These are phyloP conservation scores for Agaricales sp. DNA, from an alignment of 1,284 basidiomycete genomes.

Conservation along the genomic window DNA sequence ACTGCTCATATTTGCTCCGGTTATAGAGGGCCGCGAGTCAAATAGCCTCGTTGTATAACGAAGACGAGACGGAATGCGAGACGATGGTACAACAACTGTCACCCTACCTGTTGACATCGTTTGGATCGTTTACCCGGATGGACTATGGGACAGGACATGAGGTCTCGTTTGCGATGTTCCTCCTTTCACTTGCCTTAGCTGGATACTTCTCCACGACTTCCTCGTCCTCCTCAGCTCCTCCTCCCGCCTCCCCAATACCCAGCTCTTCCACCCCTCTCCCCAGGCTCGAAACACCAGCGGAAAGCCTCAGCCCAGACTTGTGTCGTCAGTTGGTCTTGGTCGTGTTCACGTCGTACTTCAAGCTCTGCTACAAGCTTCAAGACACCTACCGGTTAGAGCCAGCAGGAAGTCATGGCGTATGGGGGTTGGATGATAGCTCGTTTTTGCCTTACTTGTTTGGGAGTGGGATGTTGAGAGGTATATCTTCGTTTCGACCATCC, in stretches of 20 bases:
- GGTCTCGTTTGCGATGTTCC: constrained; percentile 75
- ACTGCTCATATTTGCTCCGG: constrained; percentile 12
- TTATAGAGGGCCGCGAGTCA: background rate
- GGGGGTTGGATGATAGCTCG: constrained; percentile 93
- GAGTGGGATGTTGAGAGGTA: constrained; percentile 80
- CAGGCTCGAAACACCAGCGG: constrained; percentile 9
- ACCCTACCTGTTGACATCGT: constrained; percentile 76
- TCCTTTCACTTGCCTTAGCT: constrained; percentile 57
- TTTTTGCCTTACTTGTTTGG: constrained; percentile 92
- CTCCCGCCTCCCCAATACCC: background rate
- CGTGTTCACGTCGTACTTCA: constrained; percentile 70
- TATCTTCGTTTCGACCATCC: constrained; percentile 11
- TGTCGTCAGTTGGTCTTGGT: constrained; percentile 50
- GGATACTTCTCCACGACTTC: constrained; percentile 35
- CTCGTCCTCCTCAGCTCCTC: background rate
- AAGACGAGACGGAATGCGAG: background rate
- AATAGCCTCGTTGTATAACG: background rate
- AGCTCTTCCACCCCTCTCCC: background rate
- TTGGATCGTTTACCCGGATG: constrained; percentile 86
- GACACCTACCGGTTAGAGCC: constrained; percentile 90
- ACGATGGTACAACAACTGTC: constrained; percentile 47
- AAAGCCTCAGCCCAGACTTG: constrained; percentile 24
- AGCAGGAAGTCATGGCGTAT: constrained; percentile 95
- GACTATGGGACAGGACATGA: constrained; percentile 99
- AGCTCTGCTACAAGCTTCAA: constrained; percentile 80